Conservation (phyloP, 2,329 filamentous ascomycete genomes). For the Microdochium nivale region DNA sequence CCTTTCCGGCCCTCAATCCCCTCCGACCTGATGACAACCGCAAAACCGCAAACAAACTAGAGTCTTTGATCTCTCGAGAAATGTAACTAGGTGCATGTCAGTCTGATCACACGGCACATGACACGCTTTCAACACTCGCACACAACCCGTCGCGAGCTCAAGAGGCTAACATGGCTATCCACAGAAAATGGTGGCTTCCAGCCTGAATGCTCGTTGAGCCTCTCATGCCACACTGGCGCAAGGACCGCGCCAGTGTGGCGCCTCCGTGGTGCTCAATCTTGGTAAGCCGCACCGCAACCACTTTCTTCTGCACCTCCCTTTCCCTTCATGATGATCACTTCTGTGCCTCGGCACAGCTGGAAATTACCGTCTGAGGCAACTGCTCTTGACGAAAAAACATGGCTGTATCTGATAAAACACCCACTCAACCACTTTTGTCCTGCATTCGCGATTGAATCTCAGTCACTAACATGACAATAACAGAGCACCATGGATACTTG, state of each 20-base stretch:
- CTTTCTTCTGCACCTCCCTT: background rate
- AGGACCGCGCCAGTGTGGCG: background rate
- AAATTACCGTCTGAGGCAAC: conserved; percentile 89
- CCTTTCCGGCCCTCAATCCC: conserved; percentile 1
- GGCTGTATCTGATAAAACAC: conserved; percentile 67
- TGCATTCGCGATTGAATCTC: conserved; percentile 4
- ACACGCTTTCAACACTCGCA: conserved; percentile 10
- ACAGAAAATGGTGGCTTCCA: conserved; percentile 2
- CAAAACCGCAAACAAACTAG: conserved; percentile 81
- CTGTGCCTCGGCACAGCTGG: conserved; percentile 66
- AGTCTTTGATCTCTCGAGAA: conserved; percentile 81
- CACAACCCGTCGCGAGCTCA: conserved; percentile 1
- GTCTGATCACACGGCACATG: conserved; percentile 57
- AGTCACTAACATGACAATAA: conserved; percentile 6
- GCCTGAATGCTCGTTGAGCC: background rate
- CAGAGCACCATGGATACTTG: background rate
- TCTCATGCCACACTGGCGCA: background rate
- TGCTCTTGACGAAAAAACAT: conserved; percentile 71
- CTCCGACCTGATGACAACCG: conserved; percentile 66
- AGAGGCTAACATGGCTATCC: conserved; percentile 9
- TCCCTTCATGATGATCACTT: conserved; percentile 57
- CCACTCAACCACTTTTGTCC: conserved; percentile 7
- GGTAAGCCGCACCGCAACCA: background rate
- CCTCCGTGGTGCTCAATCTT: background rate
- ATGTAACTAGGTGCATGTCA: conserved; percentile 92